Base-by-base conservation (phyloP, 129 eudicot genomes). In the Chrysanthemum lavandulifolium region DNA sequence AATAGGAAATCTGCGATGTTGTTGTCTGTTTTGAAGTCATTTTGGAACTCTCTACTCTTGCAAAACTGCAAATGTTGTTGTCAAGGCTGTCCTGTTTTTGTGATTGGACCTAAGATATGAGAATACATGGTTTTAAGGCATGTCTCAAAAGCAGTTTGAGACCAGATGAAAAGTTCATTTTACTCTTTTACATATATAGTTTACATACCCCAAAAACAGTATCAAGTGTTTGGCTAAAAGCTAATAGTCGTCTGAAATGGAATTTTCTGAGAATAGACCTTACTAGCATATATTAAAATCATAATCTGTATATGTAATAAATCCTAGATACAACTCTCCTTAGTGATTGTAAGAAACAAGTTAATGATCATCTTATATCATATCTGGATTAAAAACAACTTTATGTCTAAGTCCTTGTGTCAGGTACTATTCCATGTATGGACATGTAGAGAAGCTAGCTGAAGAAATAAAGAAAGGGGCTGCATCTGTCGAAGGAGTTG, bases 341-440 rank as follows among this genome's bases (percentile, higher is more conserved):
- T 27, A 27, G 31, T 27, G 3, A 27, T 27, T 27, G 31, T 27
- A 27, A 27, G 31, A 3, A 27, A 27, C 31, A 27, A 27, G 2
- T 27, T 27, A 27, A 27, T 27, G 31, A 27, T 27, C 31, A 27
- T 27, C 31, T 27, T 40, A 61, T 27, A 29, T 5, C 9, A 31
- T 13, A 62, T 25, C 9, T 62, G 4, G 1, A 13, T 62, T 13
- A 9, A 29, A 31, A 23, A 62, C 6, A 62, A 14, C n/a, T 29
- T 6, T 23, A 2, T 16, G 19, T 51, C 14, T 50, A 61, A 60
- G 23, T 56, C 36, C 21, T 65, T 72, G 59, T 71, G 62, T 7
- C 86, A 87, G 98, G 25, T 89, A 89, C 83, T 92, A 92, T 76
- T 89, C 96, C 10, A 89, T 78, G 83, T 92, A 89, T 60, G 96